A percentile compares a stretch with the other conserved stretches of the same genome.
Conservation (phyloP, 2,329 filamentous ascomycete genomes). For the Nothophaeocryptopus gaeumannii region DNA sequence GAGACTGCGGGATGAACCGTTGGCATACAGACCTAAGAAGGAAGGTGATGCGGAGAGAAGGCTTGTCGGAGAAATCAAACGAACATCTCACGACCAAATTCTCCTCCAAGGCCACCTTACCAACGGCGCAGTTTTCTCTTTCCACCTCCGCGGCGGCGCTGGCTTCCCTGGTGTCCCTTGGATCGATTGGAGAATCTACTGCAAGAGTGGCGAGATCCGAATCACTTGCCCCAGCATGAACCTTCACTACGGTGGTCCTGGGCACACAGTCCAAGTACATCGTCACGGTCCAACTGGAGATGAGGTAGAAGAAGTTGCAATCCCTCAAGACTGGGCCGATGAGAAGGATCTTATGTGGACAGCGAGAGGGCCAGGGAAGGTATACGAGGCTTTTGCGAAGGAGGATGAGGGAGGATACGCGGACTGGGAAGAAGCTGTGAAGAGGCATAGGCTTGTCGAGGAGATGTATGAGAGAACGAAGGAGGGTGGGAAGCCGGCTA, state of each 20-base stretch:
- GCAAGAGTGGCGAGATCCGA: slow-evolving; percentile 8
- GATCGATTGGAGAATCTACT: slow-evolving; percentile 9
- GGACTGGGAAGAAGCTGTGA: slow-evolving; percentile 7
- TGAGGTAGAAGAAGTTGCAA: not conserved
- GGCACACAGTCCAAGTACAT: slow-evolving; percentile 3
- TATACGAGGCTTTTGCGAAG: slow-evolving; percentile 14
- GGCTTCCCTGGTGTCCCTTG: slow-evolving; percentile 4
- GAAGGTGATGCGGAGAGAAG: not conserved
- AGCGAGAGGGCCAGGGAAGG: slow-evolving; percentile 2
- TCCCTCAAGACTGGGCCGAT: not conserved
- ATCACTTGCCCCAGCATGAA: not conserved
- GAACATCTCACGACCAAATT: slow-evolving; percentile 8
- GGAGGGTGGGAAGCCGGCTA: not conserved
- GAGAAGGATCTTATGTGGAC: not conserved
- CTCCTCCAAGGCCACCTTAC: slow-evolving; percentile 3
- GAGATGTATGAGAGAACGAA: slow-evolving; percentile 7
- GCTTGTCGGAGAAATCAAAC: slow-evolving; percentile 2
- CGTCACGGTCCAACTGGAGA: not conserved
- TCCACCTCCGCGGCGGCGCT: slow-evolving; percentile 5
- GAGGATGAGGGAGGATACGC: slow-evolving; percentile 7
- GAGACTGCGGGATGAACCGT: not conserved
- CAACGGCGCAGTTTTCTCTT: slow-evolving; percentile 3
- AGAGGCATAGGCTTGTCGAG: slow-evolving; percentile 8
- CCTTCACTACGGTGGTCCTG: slow-evolving; percentile 6
- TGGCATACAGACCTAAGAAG: too few relatives aligned